Evolutionary conservation across 805 yeast genomes (phyloP).

Genomic region (Saccharomycopsis lassenensis): DNA sequence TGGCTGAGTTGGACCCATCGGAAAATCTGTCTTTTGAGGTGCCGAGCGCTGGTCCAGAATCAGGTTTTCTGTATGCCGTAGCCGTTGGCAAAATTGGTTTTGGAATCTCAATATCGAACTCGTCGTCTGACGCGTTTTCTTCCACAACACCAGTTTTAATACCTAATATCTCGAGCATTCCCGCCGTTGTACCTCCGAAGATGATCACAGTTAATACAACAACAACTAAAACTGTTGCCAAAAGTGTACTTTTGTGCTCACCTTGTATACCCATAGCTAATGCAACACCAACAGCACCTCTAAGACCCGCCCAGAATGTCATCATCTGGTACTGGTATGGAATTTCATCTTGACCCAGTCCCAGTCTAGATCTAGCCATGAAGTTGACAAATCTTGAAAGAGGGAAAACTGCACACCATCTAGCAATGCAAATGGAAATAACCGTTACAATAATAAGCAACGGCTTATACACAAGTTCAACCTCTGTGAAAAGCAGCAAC

Average conservation of each 20-base stretch:
- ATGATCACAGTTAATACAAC: conserved; percentile 93
- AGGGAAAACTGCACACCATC: conserved; percentile 98
- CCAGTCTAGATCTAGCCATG: conserved; percentile 51
- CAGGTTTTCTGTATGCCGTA: conserved; percentile 1
- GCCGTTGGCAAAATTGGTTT: conserved; percentile 18
- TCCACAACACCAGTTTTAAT: conserved; percentile 86
- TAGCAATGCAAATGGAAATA: conserved; percentile 80
- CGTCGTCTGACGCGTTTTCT: conserved; percentile 76
- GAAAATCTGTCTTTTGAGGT: neutral
- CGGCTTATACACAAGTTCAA: conserved; percentile 90
- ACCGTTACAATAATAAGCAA: conserved; percentile 83
- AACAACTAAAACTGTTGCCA: conserved; percentile 93
- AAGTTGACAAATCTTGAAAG: conserved; percentile 75
- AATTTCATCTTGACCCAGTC: conserved; percentile 64
- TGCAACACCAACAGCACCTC: conserved; percentile 99
- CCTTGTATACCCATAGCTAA: conserved; percentile 96
- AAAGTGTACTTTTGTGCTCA: conserved; percentile 73
- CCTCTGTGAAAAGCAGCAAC: conserved; percentile 89
- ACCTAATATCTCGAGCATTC: conserved; percentile 91
- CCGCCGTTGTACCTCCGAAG: conserved; percentile 97
- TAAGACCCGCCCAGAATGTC: conserved; percentile 98
- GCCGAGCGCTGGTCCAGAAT: neutral
- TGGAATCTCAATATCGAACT: conserved; percentile 83
- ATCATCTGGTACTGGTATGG: conserved; percentile 95
- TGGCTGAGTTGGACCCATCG: neutral